A percentile compares a stretch with the other conserved stretches of the same genome.
Evolutionary conservation across 2,329 filamentous ascomycete species (phyloP).

Genomic region (Colletotrichum musicola): DNA sequence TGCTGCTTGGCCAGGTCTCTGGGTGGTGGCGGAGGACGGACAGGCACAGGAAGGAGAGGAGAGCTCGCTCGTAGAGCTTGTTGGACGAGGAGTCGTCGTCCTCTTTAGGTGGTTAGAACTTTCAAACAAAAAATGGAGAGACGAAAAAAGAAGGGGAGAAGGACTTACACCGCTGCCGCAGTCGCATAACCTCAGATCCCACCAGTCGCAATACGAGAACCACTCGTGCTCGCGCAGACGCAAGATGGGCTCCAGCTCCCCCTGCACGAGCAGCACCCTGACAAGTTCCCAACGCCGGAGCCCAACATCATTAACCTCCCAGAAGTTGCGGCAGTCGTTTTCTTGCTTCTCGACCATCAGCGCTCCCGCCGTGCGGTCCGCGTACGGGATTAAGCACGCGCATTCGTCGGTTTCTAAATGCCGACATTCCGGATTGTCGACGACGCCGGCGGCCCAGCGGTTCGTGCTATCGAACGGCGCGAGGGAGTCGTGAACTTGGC

Average conservation of each 20-base stretch:
- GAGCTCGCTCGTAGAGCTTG: neutral
- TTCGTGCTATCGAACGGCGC: neutral
- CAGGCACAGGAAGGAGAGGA: conserved; percentile 34
- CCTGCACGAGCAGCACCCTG: conserved; percentile 43
- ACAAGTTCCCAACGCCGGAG: conserved; percentile 43
- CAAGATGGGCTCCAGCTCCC: conserved; percentile 43
- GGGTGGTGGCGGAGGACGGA: conserved; percentile 42
- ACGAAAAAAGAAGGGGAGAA: too few relatives aligned
- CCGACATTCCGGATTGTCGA: neutral
- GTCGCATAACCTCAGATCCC: neutral
- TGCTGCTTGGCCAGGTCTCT: conserved; percentile 24
- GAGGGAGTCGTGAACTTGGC: neutral
- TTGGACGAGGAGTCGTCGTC: neutral
- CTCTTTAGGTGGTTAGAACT: too few relatives aligned
- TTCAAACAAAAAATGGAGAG: neutral
- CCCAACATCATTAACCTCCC: neutral
- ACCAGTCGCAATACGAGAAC: neutral
- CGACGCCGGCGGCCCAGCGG: neutral
- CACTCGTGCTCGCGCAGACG: conserved; percentile 38
- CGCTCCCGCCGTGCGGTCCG: neutral
- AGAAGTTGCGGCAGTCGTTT: neutral
- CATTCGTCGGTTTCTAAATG: neutral
- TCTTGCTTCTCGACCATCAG: neutral
- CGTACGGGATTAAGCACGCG: neutral
- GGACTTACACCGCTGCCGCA: neutral